Base-by-base conservation (phyloP, 2,329 filamentous ascomycete genomes). In the Trichoderma endophyticum region DNA sequence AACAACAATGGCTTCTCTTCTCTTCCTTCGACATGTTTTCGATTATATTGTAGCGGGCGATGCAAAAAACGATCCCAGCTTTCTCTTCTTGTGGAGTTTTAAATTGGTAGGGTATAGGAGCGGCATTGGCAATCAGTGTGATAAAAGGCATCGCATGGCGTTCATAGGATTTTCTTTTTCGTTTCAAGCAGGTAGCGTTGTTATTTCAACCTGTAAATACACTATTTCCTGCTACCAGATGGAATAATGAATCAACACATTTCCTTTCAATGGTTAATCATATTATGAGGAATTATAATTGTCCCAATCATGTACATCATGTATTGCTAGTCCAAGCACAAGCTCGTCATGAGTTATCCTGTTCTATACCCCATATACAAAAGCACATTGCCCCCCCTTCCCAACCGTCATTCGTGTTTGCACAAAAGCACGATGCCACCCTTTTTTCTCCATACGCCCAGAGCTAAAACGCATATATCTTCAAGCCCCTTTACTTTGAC, bases 291-390 rank as follows among this genome's bases (percentile, higher is more conserved):
- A 28, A 56, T 54, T 0, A 9, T 15, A 12, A 6, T 1, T 24
- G 9, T 34, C n/a, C 28, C 18, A 61, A 24, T 70, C 57, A 70
- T 70, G 36, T 69, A 26, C 36, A 70, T 61, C 63, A 21, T 68
- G 54, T 72, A 72, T 72, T 72, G 64, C 64, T 62, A 30, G 34
- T 68, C 64, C 64, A 62, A 63, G 70, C 57, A 28, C 54, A 62
- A 68, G 70, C 39, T 59, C 30, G 26, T 72, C 56, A 28, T 34
- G 43, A 64, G 59, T 32, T 43, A 56, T 54, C 51, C 57, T 32
- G 48, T 54, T 48, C 32, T 54, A 64, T 60, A 34, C 24, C 64
- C 48, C 57, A 66, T 65, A 71, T 65, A 60, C 69, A 64, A 70
- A 39, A 48, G 51, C 15, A 64, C 34, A 34, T 34, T 34, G 14